A percentile compares a stretch with the other conserved stretches of the same genome.
These are phyloP conservation scores for Pinus albicaulis DNA, from an alignment of 75 land plant genomes.

Conservation along the genomic window DNA sequence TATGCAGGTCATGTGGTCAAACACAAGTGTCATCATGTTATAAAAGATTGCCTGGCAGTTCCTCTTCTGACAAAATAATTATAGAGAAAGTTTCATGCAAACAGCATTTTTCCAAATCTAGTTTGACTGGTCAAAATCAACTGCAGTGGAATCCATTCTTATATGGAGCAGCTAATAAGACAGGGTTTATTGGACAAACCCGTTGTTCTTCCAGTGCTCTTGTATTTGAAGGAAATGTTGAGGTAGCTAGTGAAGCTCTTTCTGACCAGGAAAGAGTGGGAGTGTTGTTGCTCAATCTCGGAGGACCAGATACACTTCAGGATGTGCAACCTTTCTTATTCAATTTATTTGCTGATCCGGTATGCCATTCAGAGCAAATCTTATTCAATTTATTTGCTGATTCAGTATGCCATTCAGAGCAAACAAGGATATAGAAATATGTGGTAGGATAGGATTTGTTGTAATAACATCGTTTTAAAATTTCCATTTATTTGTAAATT, in stretches of 20 bases:
- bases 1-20: neutral
- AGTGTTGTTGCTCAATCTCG: conserved; percentile 78
- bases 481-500: too few relatives aligned
- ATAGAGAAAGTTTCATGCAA: conserved; percentile 1
- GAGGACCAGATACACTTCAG: conserved; percentile 82
- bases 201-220: conserved; percentile 13
- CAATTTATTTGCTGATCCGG: conserved; percentile 94
- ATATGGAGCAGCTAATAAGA: conserved; percentile 1
- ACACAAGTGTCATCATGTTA: neutral
- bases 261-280: conserved; percentile 60
- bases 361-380: conserved; percentile 36
- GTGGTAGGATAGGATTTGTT: neutral
- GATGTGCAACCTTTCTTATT: conserved; percentile 90
- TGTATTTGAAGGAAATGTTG: conserved; percentile 8
- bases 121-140: neutral
- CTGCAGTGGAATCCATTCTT: conserved; percentile 6
- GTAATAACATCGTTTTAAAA: neutral
- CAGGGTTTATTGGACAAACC: neutral
- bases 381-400: conserved; percentile 88
- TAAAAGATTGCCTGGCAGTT: neutral
- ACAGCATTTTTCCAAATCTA: neutral
- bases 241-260: conserved; percentile 12
- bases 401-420: conserved; percentile 54
- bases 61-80: neutral
- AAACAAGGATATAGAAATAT: neutral